These are phyloP conservation scores for Capronia epimyces DNA, from an alignment of 2,329 filamentous ascomycete genomes.

Conservation along the genomic window DNA sequence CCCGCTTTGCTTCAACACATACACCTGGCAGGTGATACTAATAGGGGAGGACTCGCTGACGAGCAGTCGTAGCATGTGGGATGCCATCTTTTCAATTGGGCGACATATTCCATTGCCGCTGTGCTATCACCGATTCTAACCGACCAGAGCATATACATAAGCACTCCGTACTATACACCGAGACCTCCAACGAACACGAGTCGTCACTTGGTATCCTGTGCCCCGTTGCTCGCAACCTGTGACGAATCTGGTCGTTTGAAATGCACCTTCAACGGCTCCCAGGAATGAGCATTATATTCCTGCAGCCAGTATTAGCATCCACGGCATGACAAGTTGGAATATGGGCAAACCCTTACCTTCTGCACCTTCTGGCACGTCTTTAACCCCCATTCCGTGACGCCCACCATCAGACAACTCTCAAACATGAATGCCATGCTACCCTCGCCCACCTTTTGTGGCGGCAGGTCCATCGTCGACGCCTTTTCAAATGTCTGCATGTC, in stretches of 20 bases:
- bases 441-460: slow-evolving; percentile 53
- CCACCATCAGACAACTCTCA: slow-evolving; percentile 62
- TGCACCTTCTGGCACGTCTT: slow-evolving; percentile 66
- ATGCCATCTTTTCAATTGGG: no score
- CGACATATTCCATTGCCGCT: no score
- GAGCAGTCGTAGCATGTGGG: no score
- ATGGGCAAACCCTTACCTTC: slow-evolving; percentile 36
- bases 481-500: slow-evolving; percentile 53
- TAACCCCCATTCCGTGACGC: slow-evolving; percentile 67
- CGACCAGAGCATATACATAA: no score
- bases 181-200: no score
- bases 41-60: no score
- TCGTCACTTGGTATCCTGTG: background rate
- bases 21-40: no score
- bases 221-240: slow-evolving; percentile 25
- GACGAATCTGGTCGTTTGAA: slow-evolving; percentile 51
- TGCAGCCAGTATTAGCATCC: slow-evolving; percentile 14
- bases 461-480: slow-evolving; percentile 49
- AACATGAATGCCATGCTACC: slow-evolving; percentile 62
- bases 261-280: slow-evolving; percentile 62
- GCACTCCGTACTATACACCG: no score
- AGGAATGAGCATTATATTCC: slow-evolving; percentile 75
- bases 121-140: no score
- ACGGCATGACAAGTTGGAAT: no score
- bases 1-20: no score